Percentiles rank a stretch among this genome's conserved stretches.
Evolutionary conservation across 2,329 filamentous ascomycete species (phyloP).

Genomic region (Lachnellula cervina): DNA sequence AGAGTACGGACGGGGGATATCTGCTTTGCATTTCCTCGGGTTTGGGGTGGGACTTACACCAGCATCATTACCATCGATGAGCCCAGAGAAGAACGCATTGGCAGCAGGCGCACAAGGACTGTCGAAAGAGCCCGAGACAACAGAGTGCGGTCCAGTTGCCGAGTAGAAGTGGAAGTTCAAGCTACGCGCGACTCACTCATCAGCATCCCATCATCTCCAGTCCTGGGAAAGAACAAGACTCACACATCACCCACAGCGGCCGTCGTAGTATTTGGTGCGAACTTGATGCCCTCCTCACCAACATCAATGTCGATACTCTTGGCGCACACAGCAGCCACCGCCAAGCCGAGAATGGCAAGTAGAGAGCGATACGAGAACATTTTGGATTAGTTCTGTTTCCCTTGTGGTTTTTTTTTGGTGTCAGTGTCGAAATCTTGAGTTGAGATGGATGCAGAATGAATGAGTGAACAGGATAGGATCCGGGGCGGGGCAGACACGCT

Average conservation of each 20-base stretch:
- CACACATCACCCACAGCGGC: constrained; percentile 38
- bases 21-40: background rate
- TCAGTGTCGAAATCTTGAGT: too few relatives aligned
- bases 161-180: constrained; percentile 41
- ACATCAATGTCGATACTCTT: constrained; percentile 8
- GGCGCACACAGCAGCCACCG: constrained; percentile 1
- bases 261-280: constrained; percentile 44
- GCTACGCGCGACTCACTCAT: constrained; percentile 22
- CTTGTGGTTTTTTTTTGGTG: too few relatives aligned
- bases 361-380: background rate
- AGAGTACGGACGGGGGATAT: too few relatives aligned
- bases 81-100: constrained; percentile 19
- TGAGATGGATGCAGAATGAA: too few relatives aligned
- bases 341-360: background rate
- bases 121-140: constrained; percentile 34
- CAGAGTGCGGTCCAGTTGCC: constrained; percentile 45
- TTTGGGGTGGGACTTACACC: constrained; percentile 9
- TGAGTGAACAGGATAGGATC: too few relatives aligned
- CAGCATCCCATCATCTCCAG: constrained; percentile 36
- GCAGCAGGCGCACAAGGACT: constrained; percentile 29
- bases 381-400: too few relatives aligned
- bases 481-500: too few relatives aligned
- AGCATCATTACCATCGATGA: constrained; percentile 6
- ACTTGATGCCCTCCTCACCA: constrained; percentile 34
- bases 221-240: background rate